phyloP scores from a whole-genome alignment of 1,139 yeast genomes.

The Magnusiomyces fungicola region DNA sequence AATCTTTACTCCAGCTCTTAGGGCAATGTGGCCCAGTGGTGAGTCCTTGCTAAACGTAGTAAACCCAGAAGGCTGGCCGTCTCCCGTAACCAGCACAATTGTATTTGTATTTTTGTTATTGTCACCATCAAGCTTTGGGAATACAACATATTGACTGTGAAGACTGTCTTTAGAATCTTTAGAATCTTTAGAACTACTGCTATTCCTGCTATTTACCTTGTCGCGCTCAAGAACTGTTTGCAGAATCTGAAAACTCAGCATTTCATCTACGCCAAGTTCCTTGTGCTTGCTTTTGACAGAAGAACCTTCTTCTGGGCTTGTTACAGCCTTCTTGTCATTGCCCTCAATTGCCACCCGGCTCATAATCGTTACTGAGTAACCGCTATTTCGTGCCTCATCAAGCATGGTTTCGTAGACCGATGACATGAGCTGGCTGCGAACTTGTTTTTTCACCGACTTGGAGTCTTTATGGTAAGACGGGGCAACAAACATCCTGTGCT shows the following conservation, averaged over 20 bases:
- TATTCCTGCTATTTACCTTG: neutral
- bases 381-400: slow-evolving; percentile 4
- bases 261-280: slow-evolving; percentile 24
- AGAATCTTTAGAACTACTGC: neutral
- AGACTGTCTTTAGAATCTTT: neutral
- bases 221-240: slow-evolving; percentile 6
- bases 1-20: too few relatives aligned
- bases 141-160: neutral
- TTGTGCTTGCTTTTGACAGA: neutral
- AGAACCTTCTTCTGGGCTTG: neutral
- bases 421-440: slow-evolving; percentile 2
- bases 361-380: slow-evolving; percentile 12
- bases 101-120: slow-evolving; percentile 14
- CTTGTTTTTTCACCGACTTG: too few relatives aligned
- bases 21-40: too few relatives aligned
- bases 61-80: slow-evolving; percentile 21
- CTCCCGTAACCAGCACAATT: slow-evolving; percentile 23
- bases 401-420: slow-evolving; percentile 12
- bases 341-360: slow-evolving; percentile 3
- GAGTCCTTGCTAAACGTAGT: slow-evolving; percentile 1
- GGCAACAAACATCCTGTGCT: too few relatives aligned
- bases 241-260: slow-evolving; percentile 15
- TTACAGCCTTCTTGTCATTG: neutral
- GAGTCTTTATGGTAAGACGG: too few relatives aligned
- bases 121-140: too few relatives aligned